Evolutionary conservation across 2,329 filamentous ascomycete genomes (phyloP), one percentile per base, ranked within the genome.

Genomic region (Trichophyton mentagrophytes): DNA sequence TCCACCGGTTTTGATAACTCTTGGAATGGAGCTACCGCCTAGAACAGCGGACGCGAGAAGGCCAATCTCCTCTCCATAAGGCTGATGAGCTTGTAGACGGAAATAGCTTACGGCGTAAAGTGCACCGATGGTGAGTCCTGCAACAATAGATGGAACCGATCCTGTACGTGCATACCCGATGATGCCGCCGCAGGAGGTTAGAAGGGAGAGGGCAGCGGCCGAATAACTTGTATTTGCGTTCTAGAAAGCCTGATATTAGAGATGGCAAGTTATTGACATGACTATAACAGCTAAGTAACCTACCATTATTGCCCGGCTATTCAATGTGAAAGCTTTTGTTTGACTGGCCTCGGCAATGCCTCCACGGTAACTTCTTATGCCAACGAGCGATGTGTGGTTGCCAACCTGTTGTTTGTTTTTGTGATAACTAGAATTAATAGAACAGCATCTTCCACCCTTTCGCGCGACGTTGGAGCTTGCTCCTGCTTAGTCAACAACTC

Each of bases 61-160:
- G n/a, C 87, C 89, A 49, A 96, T 78, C 75, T 97, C 93, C 66
- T 95, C 77, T 64, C 92, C 93, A 73, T 93, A 96, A 2, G 88
- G 72, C 71, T 89, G 82, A 71, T 90, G 82, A 63, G 81, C 79
- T 68, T 87, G 85, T 64, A 96, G 85, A 62, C 91, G 88, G 70
- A 88, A 85, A 65, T 87, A 91, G 64, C 90, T 89, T 49, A 96
- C 78, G 25, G 85, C 85, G 75, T 99, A 87, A 62, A 89, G 75
- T 15, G 80, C 76, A 53, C 93, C 93, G 66, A 99, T 90, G 38
- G 86, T 85, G 66, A 89, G 79, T 59, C 93, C 93, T 13, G 93
- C 93, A 11, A 83, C 85, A 67, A 97, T 81, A 11, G 90, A 96
- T 42, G 92, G 92, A 57, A 96, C 73, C 25, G 91, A 97, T 62